Evolutionary conservation across 116 monocot genomes (phyloP).

Genomic region (Phalaenopsis hybrid): DNA sequence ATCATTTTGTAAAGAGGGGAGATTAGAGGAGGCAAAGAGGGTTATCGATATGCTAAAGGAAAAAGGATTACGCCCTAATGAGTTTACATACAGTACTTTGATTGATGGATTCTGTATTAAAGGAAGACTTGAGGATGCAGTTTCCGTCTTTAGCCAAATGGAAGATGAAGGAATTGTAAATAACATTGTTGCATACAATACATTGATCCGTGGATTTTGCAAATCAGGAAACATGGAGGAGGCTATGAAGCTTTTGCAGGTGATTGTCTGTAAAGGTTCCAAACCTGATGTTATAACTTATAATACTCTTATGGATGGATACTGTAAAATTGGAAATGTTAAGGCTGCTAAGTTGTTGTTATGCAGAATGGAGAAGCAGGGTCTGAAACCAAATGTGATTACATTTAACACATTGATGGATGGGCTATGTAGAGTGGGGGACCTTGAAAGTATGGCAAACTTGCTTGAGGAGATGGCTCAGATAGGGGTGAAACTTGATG

Average conservation of each 20-base stretch:
- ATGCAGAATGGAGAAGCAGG: slow-evolving; percentile 18
- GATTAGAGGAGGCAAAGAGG: slow-evolving; percentile 18
- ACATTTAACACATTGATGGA: slow-evolving; percentile 20
- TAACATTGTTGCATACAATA: slow-evolving; percentile 28
- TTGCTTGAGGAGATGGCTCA: slow-evolving; percentile 20
- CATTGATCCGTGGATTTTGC: slow-evolving; percentile 28
- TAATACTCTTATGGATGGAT: slow-evolving; percentile 23
- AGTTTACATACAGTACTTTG: slow-evolving; percentile 25
- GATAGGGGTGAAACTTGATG: slow-evolving; percentile 17
- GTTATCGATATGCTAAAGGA: slow-evolving; percentile 18
- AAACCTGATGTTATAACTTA: slow-evolving; percentile 25
- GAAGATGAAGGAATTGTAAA: slow-evolving; percentile 17
- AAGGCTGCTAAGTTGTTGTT: slow-evolving; percentile 18
- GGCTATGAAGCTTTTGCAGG: slow-evolving; percentile 15
- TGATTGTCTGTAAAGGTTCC: slow-evolving; percentile 6
- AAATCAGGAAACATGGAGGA: slow-evolving; percentile 20
- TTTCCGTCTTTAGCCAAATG: slow-evolving; percentile 18
- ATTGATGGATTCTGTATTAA: slow-evolving; percentile 25
- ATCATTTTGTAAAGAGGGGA: slow-evolving; percentile 20
- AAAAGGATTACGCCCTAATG: slow-evolving; percentile 23
- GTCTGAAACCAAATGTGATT: slow-evolving; percentile 19
- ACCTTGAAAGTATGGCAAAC: slow-evolving; percentile 1
- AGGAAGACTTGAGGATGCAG: slow-evolving; percentile 23
- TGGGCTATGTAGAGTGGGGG: slow-evolving; percentile 19
- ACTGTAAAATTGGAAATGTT: slow-evolving; percentile 13